phyloP scores from a whole-genome alignment of 1,139 yeast genomes.

The Geotrichum siamense region DNA sequence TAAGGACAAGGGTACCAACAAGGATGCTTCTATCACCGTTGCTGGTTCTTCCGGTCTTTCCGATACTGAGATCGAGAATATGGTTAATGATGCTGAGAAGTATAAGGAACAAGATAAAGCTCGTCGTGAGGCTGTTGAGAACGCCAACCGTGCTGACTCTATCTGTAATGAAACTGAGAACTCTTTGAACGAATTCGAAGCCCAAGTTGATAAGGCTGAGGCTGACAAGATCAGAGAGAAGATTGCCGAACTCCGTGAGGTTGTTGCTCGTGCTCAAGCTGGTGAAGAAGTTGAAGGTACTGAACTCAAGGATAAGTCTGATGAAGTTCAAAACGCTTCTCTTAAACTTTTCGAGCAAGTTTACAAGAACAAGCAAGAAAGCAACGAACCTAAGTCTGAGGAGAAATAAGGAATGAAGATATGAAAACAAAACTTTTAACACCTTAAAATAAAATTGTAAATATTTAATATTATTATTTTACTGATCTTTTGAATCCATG shows the following conservation, averaged over 20 bases:
- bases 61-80: constrained; percentile 93
- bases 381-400: constrained; percentile 23
- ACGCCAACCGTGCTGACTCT: constrained; percentile 96
- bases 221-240: constrained; percentile 79
- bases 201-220: constrained; percentile 79
- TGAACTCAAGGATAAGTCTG: constrained; percentile 86
- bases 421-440: too few relatives aligned
- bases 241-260: constrained; percentile 75
- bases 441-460: constrained; percentile 2
- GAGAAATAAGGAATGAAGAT: constrained; percentile 4
- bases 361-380: constrained; percentile 61
- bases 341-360: constrained; percentile 92
- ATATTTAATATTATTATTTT: too few relatives aligned
- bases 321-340: constrained; percentile 87
- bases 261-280: constrained; percentile 87
- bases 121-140: constrained; percentile 87
- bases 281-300: constrained; percentile 81
- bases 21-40: constrained; percentile 97
- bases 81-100: constrained; percentile 98
- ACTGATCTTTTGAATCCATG: too few relatives aligned
- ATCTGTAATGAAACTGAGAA: constrained; percentile 93
- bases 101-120: constrained; percentile 95
- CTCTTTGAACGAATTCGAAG: constrained; percentile 91
- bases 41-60: constrained; percentile 98
- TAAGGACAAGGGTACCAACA: constrained; percentile 95